These are phyloP conservation scores for Cetraspora pellucida DNA, from an alignment of 192 early-diverging fungal species.

Conservation along the genomic window DNA sequence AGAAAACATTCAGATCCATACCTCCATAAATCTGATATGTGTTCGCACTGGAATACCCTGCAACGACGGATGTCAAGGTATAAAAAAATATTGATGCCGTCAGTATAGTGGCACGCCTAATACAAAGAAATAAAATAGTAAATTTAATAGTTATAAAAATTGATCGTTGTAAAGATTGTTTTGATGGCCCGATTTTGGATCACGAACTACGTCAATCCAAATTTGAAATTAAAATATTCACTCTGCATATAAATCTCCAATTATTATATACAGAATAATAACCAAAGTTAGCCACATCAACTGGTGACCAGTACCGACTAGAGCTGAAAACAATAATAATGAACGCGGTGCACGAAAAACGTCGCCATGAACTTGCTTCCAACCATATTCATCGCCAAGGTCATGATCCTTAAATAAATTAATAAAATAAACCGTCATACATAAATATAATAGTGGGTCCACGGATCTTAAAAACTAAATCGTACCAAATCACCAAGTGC, in stretches of 20 bases:
- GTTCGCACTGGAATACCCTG: conserved; percentile 68
- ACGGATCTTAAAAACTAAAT: background rate
- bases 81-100: conserved; percentile 80
- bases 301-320: conserved; percentile 72
- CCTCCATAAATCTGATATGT: conserved; percentile 71
- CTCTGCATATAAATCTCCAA: conserved; percentile 62
- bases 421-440: conserved; percentile 16
- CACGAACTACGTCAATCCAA: conserved; percentile 6
- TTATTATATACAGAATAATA: conserved; percentile 59
- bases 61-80: conserved; percentile 68
- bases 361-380: conserved; percentile 88
- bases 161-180: too few species aligned
- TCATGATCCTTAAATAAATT: conserved; percentile 56
- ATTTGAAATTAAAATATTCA: conserved; percentile 18
- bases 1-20: conserved; percentile 5
- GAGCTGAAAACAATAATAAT: conserved; percentile 64
- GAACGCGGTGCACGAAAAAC: conserved; percentile 76
- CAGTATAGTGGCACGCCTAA: conserved; percentile 66
- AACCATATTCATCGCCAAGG: conserved; percentile 83
- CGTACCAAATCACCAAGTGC: conserved; percentile 67
- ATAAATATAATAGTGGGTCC: background rate
- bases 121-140: background rate
- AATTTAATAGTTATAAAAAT: conserved; percentile 1
- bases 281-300: conserved; percentile 51
- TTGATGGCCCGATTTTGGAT: background rate